Percentiles rank a stretch among this genome's conserved stretches.
Conservation (phyloP, 306 rosid genomes). For the Trifolium repens region DNA sequence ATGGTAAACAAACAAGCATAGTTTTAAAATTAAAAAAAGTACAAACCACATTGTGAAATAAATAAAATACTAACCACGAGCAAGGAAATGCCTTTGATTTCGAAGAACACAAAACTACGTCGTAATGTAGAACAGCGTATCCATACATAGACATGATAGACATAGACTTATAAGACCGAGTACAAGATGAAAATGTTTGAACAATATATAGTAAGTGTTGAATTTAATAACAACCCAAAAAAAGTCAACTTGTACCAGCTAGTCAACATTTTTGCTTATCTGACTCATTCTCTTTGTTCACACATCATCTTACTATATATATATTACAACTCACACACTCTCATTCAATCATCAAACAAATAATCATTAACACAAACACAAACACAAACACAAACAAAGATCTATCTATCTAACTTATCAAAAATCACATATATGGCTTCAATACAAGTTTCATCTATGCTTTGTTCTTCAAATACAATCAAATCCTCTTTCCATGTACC, state of each 20-base stretch:
- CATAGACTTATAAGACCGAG: neutral
- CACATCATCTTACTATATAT: neutral
- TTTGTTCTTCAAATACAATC: constrained; percentile 43
- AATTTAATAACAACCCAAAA: neutral
- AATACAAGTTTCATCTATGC: constrained; percentile 44
- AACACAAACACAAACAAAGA: neutral
- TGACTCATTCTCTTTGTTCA: neutral
- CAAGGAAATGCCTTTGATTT: neutral
- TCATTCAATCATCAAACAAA: neutral
- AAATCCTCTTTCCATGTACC: constrained; percentile 56
- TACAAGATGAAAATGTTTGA: neutral
- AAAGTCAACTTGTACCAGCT: neutral
- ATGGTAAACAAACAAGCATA: too few relatives aligned
- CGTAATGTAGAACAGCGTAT: neutral
- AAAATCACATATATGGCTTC: constrained; percentile 49
- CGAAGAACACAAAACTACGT: neutral
- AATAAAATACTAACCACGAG: neutral
- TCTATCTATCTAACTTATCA: neutral
- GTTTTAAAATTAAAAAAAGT: neutral
- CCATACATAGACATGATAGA: neutral
- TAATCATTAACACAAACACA: neutral
- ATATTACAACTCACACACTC: neutral
- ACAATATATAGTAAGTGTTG: neutral
- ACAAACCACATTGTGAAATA: neutral
- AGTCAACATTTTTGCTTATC: neutral